Conservation (phyloP, 2,329 filamentous ascomycete species). For the Fusarium luffae region DNA sequence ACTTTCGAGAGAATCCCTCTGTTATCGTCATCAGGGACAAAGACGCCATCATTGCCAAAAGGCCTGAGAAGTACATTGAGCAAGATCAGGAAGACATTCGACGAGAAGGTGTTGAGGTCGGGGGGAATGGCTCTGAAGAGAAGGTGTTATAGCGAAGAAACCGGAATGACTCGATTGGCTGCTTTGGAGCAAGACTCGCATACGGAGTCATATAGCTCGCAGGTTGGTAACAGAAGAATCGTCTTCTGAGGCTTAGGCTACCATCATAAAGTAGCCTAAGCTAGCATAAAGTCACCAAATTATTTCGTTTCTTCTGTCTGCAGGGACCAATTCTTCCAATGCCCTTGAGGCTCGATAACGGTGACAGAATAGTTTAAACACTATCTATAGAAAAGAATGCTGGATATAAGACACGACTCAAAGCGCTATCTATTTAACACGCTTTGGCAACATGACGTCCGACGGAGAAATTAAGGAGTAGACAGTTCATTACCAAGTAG, state of each 20-base stretch:
- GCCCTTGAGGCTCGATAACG: background rate
- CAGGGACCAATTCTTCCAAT: too few species aligned
- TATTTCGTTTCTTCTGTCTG: too few species aligned
- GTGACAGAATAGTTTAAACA: background rate
- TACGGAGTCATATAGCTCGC: background rate
- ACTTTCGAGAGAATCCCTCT: slow-evolving; percentile 51
- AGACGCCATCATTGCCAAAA: slow-evolving; percentile 56
- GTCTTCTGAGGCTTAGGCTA: too few species aligned
- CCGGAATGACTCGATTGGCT: background rate
- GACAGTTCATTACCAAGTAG: too few species aligned
- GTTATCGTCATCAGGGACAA: slow-evolving; percentile 61
- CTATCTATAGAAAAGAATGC: background rate
- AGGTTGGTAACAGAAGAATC: too few species aligned
- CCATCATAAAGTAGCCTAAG: too few species aligned
- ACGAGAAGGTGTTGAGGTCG: background rate
- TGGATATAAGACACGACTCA: background rate
- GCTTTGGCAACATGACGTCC: background rate
- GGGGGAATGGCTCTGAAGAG: background rate
- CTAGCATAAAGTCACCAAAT: too few species aligned
- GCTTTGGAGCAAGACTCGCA: background rate
- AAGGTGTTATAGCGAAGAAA: background rate
- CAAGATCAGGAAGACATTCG: slow-evolving; percentile 20
- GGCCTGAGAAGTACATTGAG: slow-evolving; percentile 19
- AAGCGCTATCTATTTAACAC: background rate
- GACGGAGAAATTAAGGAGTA: too few species aligned